Evolutionary conservation across 306 rosid species (phyloP).

Genomic region (Prunus mongolica): DNA sequence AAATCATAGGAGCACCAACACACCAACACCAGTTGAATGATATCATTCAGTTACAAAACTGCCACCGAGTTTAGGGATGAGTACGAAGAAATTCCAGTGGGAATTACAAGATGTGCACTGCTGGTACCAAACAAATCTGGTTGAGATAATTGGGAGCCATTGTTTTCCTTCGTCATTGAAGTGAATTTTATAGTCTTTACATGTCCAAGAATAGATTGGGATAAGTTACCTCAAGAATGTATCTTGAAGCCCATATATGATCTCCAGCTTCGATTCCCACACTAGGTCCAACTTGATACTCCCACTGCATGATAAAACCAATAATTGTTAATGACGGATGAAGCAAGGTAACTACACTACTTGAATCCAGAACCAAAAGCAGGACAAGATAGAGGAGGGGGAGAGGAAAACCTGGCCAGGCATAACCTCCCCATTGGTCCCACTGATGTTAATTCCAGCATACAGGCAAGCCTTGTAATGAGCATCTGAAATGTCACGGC

Average conservation of each 20-base stretch:
- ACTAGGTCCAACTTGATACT: slow-evolving; percentile 98
- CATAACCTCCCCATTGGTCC: slow-evolving; percentile 99
- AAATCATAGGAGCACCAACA: neutral
- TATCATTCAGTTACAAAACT: slow-evolving; percentile 1
- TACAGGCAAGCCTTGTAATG: slow-evolving; percentile 98
- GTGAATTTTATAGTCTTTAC: neutral
- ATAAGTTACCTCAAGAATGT: slow-evolving; percentile 87
- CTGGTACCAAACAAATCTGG: neutral
- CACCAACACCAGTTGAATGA: neutral
- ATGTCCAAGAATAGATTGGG: slow-evolving; percentile 20
- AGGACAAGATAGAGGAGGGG: slow-evolving; percentile 11
- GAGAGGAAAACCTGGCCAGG: slow-evolving; percentile 87
- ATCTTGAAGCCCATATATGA: slow-evolving; percentile 88
- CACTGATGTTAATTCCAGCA: slow-evolving; percentile 95
- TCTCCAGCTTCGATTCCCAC: slow-evolving; percentile 96
- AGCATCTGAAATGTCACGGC: slow-evolving; percentile 98
- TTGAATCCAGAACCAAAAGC: slow-evolving; percentile 22
- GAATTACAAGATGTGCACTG: too few relatives aligned
- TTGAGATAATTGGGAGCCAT: neutral
- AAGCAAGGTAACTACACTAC: slow-evolving; percentile 7
- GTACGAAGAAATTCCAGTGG: too few relatives aligned
- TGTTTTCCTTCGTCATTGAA: neutral
- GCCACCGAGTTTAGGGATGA: neutral
- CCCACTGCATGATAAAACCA: slow-evolving; percentile 65
- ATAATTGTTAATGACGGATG: slow-evolving; percentile 5